Base-by-base conservation (phyloP, 2,329 filamentous ascomycete genomes). In the Colletotrichum limetticola region DNA sequence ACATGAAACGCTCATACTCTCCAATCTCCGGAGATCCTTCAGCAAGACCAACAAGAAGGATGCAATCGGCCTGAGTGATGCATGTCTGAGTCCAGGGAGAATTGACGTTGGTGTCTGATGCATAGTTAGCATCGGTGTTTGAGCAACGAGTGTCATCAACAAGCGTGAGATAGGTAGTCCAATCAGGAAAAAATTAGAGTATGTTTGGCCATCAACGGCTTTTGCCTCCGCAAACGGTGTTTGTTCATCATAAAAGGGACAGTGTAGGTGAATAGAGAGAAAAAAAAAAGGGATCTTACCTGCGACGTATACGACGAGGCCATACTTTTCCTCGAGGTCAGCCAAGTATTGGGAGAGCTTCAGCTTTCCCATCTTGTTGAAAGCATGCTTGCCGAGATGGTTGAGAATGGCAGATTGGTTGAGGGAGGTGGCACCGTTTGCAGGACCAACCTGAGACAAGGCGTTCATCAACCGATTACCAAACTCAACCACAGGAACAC, bases 1-100 rank as follows among this genome's bases (percentile, higher is more conserved):
- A 88, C 79, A 99, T 90, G 80, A 99, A 98, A 3, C 97, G 91
- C 81, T 99, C 97, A 77, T 98, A 99, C 81, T 99, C 97, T 55
- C 97, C 97, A 76, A 98, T 97, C 57, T 90, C 92, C 0, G 97
- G 93, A 3, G 95, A 97, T 0, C 93, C 93, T 80, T 98, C 97
- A 1, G 95, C 97, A 16, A 98, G 85, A 1, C 95, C 97, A 32
- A 99, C 95, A 9, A 99, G 87, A 8, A 99, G 87, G 75, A 99
- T 98, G 77, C 95, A 98, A 82, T 99, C 97, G 1, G 97, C 97
- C 82, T 99, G 97, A 19, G 93, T 93, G 76, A 99, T 98, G 81
- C 97, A 99, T 0, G 97, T 98, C 79, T 98, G 95, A 0, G 97
- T 99, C 97, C 97, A 99, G 0, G 96, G 95, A 1, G 97, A 95